phyloP scores from a whole-genome alignment of 2,329 filamentous ascomycete species.

The Hymenoscyphus albidus region DNA sequence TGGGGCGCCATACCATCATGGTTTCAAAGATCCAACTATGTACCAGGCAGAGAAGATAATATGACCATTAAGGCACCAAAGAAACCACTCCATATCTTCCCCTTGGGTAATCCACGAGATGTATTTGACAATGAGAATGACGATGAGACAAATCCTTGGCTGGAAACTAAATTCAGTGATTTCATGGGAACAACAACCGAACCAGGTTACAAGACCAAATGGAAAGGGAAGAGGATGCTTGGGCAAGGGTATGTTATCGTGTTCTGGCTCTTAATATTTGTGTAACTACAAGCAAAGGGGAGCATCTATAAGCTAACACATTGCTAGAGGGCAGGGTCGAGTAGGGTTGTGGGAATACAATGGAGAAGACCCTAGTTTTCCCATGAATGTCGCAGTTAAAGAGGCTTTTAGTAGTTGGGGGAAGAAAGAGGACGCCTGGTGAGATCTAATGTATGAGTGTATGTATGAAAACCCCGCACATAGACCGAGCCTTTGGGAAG shows the following conservation, averaged over 20 bases:
- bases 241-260: background rate
- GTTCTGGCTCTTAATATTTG: background rate
- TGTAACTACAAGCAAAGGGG: background rate
- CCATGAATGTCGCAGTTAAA: background rate
- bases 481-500: constrained; percentile 7
- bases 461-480: constrained; percentile 14
- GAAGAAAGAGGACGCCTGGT: background rate
- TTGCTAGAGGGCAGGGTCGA: background rate
- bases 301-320: background rate
- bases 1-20: too few species aligned
- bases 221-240: background rate
- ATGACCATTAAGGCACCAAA: too few species aligned
- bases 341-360: background rate
- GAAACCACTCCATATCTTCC: too few species aligned
- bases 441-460: constrained; percentile 15
- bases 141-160: background rate
- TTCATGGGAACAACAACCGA: background rate
- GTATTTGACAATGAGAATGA: too few species aligned
- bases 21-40: too few species aligned
- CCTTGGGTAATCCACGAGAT: too few species aligned
- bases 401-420: background rate
- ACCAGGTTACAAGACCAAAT: background rate
- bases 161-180: background rate
- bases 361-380: background rate
- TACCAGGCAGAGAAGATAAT: too few species aligned